Evolutionary conservation across 2,329 filamentous ascomycete species (phyloP), one percentile per base, ranked within the genome.

Genomic region (Colletotrichum noveboracense): DNA sequence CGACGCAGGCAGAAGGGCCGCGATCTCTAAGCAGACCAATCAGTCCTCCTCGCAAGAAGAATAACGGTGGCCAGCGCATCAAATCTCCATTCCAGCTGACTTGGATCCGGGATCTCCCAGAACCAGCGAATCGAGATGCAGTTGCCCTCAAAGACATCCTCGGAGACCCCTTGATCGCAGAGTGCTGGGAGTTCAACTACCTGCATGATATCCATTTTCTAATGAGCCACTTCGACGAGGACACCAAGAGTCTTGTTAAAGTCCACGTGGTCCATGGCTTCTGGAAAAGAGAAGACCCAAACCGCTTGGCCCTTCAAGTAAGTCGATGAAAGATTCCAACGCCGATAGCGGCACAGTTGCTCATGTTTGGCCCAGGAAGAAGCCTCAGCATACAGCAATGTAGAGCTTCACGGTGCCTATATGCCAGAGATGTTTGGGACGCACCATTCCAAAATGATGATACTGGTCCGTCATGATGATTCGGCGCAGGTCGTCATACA

Each of bases 401-500:
- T 97, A 26, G 87, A 91, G 26, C 88, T 96, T 2, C 92, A 96
- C 76, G 87, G 90, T 18, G 95, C 95, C 0, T 95, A 92, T 75
- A 94, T 98, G 90, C 94, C 95, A 0, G 94, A 96, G 81, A 91
- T 93, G 78, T 97, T 96, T 81, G 96, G 96, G 4, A 98, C 95
- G 0, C 96, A 98, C 83, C 95, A 93, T 79, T 89, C 94, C 14
- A 97, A 98, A 84, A 97, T 98, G 94, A 91, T 98, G 83, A 87
- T 98, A n/a, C 84, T 98, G 6, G 88, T 98, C 76, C 90, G 94
- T 7, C 92, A 94, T 82, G 95, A 98, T 81, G 92, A 94, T 77
- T 91, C 89, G 0, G 94, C 93, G 1, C 94, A 97, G 84, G 86
- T 98, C 7, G 85, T 97, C 71, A 96, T 98, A 34, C 95, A 97